Base-by-base conservation (phyloP, 805 yeast genomes). In the Sporopachydermia lactativora region DNA sequence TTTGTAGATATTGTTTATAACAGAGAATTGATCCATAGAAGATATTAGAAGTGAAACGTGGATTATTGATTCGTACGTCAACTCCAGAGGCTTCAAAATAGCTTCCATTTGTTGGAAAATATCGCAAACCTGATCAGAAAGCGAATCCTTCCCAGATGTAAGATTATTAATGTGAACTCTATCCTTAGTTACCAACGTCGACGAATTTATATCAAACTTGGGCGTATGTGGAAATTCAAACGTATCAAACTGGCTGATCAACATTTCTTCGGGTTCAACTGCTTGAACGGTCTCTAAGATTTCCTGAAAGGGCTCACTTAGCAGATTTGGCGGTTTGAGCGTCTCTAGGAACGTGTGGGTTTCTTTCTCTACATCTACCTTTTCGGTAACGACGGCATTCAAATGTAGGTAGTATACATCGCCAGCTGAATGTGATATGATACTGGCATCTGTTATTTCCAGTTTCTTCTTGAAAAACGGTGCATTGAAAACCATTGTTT, bases 401-500 rank as follows among this genome's bases (percentile, higher is more conserved):
- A 82, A 55, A 37, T 65, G 68, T 47, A 82, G 60, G 49, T 79
- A 84, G 49, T 72, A 75, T 1, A 86, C 95, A 45, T 79, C 88
- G 50, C 75, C 86, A 40, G 63, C 45, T 1, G 77, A 60, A 45
- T 69, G 76, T 15, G 65, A 55, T 1, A 72, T 59, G 1, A 70
- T 55, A 18, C 63, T 52, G 13, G 54, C 54, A 2, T 66, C 60
- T 1, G 49, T 55, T 14, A 81, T 58, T 5, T 58, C 61, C 36
- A 66, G 42, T 34, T 73, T 75, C 37, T 70, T 63, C 19, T 60
- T 61, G 61, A 89, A 92, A 45, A 84, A 78, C 0, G 95, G 94
- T 1, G 94, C 84, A 57, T 92, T 96, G 18, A 92, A 64, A 2
- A 89, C 97, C 49, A 89, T 62, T 0, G 96, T 80, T 57, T 92